phyloP scores from a whole-genome alignment of 2,329 filamentous ascomycete species.

The Penicillium sp. region DNA sequence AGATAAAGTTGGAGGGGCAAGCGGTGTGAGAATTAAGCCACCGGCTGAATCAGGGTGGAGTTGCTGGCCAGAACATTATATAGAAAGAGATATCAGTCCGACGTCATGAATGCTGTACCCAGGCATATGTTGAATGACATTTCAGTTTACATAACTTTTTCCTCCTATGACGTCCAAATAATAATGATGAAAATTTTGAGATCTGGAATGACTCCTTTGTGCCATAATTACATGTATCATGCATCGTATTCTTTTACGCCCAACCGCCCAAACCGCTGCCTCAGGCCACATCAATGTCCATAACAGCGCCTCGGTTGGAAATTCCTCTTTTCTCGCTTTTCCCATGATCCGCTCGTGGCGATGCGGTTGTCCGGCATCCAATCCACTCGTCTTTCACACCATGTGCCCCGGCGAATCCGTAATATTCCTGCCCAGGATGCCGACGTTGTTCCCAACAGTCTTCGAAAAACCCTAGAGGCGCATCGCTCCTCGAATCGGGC shows the following conservation, averaged over 20 bases:
- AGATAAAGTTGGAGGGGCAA: constrained; percentile 23
- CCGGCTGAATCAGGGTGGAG: constrained; percentile 19
- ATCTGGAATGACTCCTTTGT: too few relatives aligned
- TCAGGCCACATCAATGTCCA: not conserved
- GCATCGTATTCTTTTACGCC: not conserved
- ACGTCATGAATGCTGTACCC: too few relatives aligned
- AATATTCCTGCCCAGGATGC: constrained; percentile 15
- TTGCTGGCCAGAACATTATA: not conserved
- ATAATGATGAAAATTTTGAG: too few relatives aligned
- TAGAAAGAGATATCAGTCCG: constrained; percentile 15
- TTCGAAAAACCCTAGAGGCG: constrained; percentile 42
- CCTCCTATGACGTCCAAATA: too few relatives aligned
- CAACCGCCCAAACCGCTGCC: constrained; percentile 1
- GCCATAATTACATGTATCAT: too few relatives aligned
- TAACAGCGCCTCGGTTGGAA: constrained; percentile 2
- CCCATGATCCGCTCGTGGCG: constrained; percentile 3
- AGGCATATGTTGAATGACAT: not conserved
- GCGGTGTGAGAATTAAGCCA: constrained; percentile 24
- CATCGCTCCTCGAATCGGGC: constrained; percentile 42
- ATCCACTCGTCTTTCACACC: constrained; percentile 15
- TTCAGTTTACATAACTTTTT: too few relatives aligned
- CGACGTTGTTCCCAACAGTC: constrained; percentile 33
- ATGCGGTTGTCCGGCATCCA: constrained; percentile 24
- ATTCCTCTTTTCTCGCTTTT: not conserved
- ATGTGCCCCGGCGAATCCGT: constrained; percentile 12